Evolutionary conservation across 768 basidiomycete species (phyloP).

Genomic region (Auricularia cornea): DNA sequence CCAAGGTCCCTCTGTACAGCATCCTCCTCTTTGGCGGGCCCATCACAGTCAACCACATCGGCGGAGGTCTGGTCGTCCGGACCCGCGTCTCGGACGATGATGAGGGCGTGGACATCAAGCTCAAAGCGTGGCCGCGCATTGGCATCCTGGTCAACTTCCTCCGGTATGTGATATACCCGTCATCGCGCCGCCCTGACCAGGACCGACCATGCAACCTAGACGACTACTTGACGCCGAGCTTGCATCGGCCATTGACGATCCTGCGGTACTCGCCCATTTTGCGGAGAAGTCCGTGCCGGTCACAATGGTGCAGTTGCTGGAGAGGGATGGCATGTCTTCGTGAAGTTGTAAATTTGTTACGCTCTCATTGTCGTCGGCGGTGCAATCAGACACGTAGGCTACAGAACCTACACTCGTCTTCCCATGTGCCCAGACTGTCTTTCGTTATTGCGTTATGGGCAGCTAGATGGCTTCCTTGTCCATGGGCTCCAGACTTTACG

Average conservation of each 20-base stretch:
- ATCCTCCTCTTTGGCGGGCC: conserved; percentile 77
- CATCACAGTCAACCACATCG: conserved; percentile 70
- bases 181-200: conserved; percentile 5
- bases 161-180: conserved; percentile 35
- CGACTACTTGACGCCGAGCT: conserved; percentile 64
- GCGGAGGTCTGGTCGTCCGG: conserved; percentile 53
- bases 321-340: conserved; percentile 20
- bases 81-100: conserved; percentile 40
- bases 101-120: conserved; percentile 37
- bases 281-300: conserved; percentile 43
- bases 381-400: too few relatives aligned
- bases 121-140: conserved; percentile 84
- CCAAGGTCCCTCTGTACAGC: conserved; percentile 78
- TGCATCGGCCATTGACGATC: conserved; percentile 54
- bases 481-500: too few relatives aligned
- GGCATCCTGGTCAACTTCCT: conserved; percentile 84
- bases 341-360: background rate
- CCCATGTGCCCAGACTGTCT: too few relatives aligned
- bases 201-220: conserved; percentile 25
- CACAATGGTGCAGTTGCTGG: conserved; percentile 32
- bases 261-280: conserved; percentile 37
- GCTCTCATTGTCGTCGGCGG: too few relatives aligned
- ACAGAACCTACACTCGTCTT: too few relatives aligned
- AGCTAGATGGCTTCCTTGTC: too few relatives aligned
- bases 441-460: too few relatives aligned